phyloP scores from a whole-genome alignment of 805 yeast genomes.

The Candida methanosorbosa region DNA sequence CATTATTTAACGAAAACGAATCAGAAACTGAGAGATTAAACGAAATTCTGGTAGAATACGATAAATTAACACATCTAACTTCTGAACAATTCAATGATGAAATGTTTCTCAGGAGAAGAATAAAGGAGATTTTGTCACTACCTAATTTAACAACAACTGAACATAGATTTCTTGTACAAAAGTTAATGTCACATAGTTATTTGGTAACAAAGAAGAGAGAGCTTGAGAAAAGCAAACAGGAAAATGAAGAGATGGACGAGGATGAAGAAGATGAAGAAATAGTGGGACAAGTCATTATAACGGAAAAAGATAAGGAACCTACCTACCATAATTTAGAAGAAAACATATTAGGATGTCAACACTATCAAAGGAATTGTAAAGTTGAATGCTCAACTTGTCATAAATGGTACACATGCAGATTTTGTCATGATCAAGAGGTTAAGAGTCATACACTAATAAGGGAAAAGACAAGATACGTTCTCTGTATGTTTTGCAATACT shows the following conservation, averaged over 20 bases:
- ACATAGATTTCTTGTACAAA: constrained; percentile 46
- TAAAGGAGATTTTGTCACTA: constrained; percentile 36
- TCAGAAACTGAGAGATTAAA: constrained; percentile 3
- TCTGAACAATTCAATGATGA: constrained; percentile 27
- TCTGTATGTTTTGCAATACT: constrained; percentile 73
- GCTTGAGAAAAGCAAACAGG: constrained; percentile 7
- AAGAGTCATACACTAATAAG: constrained; percentile 50
- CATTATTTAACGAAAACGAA: constrained; percentile 28
- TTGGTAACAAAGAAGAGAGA: constrained; percentile 16
- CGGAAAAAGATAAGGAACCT: constrained; percentile 38
- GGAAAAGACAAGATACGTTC: constrained; percentile 51
- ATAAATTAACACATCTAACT: constrained; percentile 20
- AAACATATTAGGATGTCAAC: constrained; percentile 63
- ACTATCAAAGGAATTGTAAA: constrained; percentile 78
- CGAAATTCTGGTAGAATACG: constrained; percentile 4
- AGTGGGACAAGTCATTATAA: constrained; percentile 31
- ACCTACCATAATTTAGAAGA: constrained; percentile 36
- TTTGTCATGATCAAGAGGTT: constrained; percentile 70
- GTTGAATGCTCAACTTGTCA: constrained; percentile 70
- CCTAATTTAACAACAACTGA: constrained; percentile 29
- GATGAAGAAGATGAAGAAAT: constrained; percentile 14
- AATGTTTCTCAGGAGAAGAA: constrained; percentile 34
- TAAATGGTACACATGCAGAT: constrained; percentile 73
- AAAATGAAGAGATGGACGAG: constrained; percentile 6
- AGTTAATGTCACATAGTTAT: constrained; percentile 62